A percentile compares a stretch with the other conserved stretches of the same genome.
phyloP scores from a whole-genome alignment of 495 filamentous ascomycete genomes.

The Penicillium riverlandense region DNA sequence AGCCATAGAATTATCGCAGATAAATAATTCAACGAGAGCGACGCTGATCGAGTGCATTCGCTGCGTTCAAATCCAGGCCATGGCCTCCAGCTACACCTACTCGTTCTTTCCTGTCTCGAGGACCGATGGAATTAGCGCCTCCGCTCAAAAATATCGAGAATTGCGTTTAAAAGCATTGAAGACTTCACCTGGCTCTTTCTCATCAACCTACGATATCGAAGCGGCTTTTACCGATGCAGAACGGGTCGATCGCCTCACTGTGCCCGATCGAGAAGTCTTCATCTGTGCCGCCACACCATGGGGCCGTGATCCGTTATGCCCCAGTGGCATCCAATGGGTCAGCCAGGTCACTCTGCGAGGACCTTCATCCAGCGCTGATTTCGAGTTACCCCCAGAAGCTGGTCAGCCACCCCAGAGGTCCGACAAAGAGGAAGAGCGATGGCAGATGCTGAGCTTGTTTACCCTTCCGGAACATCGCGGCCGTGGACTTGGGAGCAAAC shows the following conservation, averaged over 20 bases:
- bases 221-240: constrained; percentile 16
- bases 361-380: constrained; percentile 11
- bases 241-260: constrained; percentile 18
- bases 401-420: constrained; percentile 5
- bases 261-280: constrained; percentile 13
- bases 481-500: constrained; percentile 21
- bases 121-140: constrained; percentile 4
- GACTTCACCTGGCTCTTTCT: constrained; percentile 21
- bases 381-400: constrained; percentile 14
- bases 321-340: constrained; percentile 19
- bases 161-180: constrained; percentile 16
- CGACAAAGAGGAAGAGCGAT: constrained; percentile 20
- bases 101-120: constrained; percentile 15
- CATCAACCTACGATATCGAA: constrained; percentile 26
- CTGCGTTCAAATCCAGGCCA: not conserved
- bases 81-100: constrained; percentile 6
- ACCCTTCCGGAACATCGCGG: constrained; percentile 23
- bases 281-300: constrained; percentile 22
- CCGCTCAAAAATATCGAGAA: constrained; percentile 18
- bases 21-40: no score
- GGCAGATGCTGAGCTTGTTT: constrained; percentile 33
- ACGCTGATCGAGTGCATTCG: no score
- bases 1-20: no score
- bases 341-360: constrained; percentile 27
- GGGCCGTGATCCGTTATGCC: not conserved